Evolutionary conservation across 371 early-diverging fungal species (phyloP).

Genomic region (Saksenaea oblongispora): DNA sequence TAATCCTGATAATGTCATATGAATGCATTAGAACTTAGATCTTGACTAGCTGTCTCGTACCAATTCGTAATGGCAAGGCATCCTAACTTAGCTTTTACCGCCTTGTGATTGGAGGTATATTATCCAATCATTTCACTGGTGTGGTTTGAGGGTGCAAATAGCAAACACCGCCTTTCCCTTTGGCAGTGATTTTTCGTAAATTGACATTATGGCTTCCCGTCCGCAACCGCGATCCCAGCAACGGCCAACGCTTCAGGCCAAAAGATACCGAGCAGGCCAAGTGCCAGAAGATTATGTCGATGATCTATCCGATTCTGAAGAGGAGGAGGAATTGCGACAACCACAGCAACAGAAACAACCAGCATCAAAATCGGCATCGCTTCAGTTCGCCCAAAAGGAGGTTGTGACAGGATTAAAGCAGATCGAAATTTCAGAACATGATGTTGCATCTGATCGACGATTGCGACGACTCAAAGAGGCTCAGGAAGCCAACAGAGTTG

Average conservation of each 20-base stretch:
- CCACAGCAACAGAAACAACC: slow-evolving; percentile 34
- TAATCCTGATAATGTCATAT: no score
- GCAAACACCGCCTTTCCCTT: neutral
- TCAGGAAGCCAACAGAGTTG: slow-evolving; percentile 22
- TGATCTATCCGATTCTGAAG: slow-evolving; percentile 57
- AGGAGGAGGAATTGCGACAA: slow-evolving; percentile 38
- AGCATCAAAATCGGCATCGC: slow-evolving; percentile 11
- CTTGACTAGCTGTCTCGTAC: no score
- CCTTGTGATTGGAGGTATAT: no score
- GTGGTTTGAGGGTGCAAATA: no score
- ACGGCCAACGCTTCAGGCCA: slow-evolving; percentile 51
- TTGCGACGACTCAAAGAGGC: slow-evolving; percentile 44
- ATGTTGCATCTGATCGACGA: slow-evolving; percentile 45
- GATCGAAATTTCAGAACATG: slow-evolving; percentile 43
- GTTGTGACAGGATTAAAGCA: slow-evolving; percentile 48
- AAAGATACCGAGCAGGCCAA: slow-evolving; percentile 64
- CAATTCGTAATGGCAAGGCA: no score
- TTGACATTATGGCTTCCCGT: slow-evolving; percentile 16
- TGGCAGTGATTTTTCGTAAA: neutral
- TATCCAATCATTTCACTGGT: no score
- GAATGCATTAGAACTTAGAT: no score
- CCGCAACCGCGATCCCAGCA: slow-evolving; percentile 22
- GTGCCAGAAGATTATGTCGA: slow-evolving; percentile 61
- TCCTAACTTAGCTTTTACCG: no score
- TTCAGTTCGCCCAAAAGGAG: slow-evolving; percentile 50